Evolutionary conservation across 2,329 filamentous ascomycete species (phyloP).

Genomic region (Diplodia scrobiculata): DNA sequence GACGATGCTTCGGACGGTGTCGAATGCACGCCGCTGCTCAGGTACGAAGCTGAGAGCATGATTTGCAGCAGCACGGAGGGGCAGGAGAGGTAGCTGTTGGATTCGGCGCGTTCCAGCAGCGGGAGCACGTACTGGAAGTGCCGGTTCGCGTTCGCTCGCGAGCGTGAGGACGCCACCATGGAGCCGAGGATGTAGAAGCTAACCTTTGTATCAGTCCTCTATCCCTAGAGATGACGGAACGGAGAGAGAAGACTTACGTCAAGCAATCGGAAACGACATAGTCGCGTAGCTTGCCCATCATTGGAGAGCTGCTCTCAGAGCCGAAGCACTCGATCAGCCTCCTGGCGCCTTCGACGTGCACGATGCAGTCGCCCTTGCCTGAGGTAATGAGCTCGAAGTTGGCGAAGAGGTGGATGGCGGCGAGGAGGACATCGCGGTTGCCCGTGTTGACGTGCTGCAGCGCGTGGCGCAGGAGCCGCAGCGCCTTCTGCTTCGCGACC

Average conservation of each 20-base stretch:
- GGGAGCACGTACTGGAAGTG: slow-evolving; percentile 28
- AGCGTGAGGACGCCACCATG: slow-evolving; percentile 30
- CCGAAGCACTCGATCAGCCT: slow-evolving; percentile 49
- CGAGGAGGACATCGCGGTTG: slow-evolving; percentile 49
- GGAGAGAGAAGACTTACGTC: background rate
- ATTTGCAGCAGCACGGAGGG: slow-evolving; percentile 42
- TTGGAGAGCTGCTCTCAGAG: slow-evolving; percentile 22
- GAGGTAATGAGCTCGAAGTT: slow-evolving; percentile 56
- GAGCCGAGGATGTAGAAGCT: slow-evolving; percentile 23
- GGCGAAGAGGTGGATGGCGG: slow-evolving; percentile 53
- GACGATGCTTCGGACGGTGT: slow-evolving; percentile 25
- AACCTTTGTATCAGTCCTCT: background rate
- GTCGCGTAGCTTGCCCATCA: slow-evolving; percentile 13
- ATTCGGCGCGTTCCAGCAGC: slow-evolving; percentile 45
- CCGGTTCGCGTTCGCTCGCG: slow-evolving; percentile 30
- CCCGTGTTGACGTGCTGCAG: slow-evolving; percentile 36
- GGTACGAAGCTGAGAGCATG: slow-evolving; percentile 43
- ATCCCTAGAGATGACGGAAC: background rate
- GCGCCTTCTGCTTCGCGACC: slow-evolving; percentile 53
- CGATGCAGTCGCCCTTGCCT: slow-evolving; percentile 55
- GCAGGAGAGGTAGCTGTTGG: slow-evolving; percentile 47
- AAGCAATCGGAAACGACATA: slow-evolving; percentile 10
- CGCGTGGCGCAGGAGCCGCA: slow-evolving; percentile 47
- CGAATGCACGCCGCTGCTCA: slow-evolving; percentile 33
- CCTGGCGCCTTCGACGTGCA: slow-evolving; percentile 56